Percentiles rank a stretch among this genome's conserved stretches.
phyloP scores from a whole-genome alignment of 345 rosid genomes.

The Psidium guajava region DNA sequence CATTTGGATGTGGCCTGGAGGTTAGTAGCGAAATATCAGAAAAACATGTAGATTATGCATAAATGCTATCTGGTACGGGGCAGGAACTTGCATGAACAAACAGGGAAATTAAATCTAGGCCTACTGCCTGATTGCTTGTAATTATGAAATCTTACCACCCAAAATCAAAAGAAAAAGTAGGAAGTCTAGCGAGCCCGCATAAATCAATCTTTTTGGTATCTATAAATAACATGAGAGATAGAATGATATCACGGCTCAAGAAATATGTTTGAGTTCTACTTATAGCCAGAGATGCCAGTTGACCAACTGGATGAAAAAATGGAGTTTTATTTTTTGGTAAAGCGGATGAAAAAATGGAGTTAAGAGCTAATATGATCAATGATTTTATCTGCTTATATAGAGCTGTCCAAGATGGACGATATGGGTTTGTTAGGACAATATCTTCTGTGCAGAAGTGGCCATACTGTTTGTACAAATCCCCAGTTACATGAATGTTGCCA shows the following conservation, averaged over 20 bases:
- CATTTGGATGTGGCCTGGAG: constrained; percentile 68
- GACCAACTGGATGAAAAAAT: background rate
- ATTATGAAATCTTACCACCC: background rate
- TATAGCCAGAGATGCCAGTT: background rate
- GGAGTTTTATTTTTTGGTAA: too few relatives aligned
- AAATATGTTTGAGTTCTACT: background rate
- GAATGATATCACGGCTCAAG: background rate
- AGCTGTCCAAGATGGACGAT: background rate
- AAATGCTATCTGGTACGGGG: background rate
- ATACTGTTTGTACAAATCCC: background rate
- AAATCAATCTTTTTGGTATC: background rate
- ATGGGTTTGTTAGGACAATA: background rate
- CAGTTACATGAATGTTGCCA: background rate
- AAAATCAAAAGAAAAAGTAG: background rate
- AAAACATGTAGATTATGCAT: background rate
- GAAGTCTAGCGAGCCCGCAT: background rate
- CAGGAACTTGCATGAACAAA: background rate
- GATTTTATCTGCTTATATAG: background rate
- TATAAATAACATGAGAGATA: background rate
- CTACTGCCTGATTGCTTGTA: background rate
- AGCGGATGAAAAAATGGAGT: background rate
- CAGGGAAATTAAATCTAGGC: background rate
- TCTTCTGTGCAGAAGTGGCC: background rate
- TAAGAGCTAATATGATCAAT: background rate
- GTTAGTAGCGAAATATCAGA: background rate